Evolutionary conservation across 2,329 filamentous ascomycete genomes (phyloP).

Genomic region (Alternaria alternata): DNA sequence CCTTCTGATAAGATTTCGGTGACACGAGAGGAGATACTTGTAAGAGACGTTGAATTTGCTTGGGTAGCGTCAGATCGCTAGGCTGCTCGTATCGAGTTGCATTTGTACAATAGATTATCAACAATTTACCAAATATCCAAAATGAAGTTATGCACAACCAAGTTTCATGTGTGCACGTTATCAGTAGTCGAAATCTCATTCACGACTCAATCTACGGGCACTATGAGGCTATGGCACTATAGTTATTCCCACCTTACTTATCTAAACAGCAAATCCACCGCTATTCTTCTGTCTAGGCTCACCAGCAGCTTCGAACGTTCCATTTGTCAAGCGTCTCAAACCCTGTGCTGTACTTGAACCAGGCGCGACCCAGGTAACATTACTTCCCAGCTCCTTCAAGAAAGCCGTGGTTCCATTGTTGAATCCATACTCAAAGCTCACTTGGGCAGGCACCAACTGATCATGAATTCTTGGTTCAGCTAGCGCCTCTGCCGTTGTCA

Average conservation of each 20-base stretch:
- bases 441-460: slow-evolving; percentile 76
- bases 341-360: slow-evolving; percentile 76
- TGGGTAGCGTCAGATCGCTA: not conserved
- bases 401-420: slow-evolving; percentile 70
- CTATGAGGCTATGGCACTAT: not conserved
- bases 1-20: not conserved
- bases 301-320: slow-evolving; percentile 77
- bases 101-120: slow-evolving; percentile 3
- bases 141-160: not conserved
- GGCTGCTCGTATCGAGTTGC: not conserved
- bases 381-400: slow-evolving; percentile 72
- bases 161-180: not conserved
- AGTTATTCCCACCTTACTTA: too few species aligned
- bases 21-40: not conserved
- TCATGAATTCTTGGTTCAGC: slow-evolving; percentile 77
- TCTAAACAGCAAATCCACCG: slow-evolving; percentile 66
- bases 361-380: slow-evolving; percentile 72
- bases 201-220: not conserved
- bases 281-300: slow-evolving; percentile 79
- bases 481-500: slow-evolving; percentile 69
- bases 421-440: slow-evolving; percentile 73
- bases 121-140: not conserved
- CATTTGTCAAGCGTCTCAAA: slow-evolving; percentile 67
- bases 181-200: not conserved
- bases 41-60: slow-evolving; percentile 1